Evolutionary conservation across 1,139 yeast genomes (phyloP), one percentile per base, ranked within the genome.

Genomic region (Debaryomyces subglobosus): DNA sequence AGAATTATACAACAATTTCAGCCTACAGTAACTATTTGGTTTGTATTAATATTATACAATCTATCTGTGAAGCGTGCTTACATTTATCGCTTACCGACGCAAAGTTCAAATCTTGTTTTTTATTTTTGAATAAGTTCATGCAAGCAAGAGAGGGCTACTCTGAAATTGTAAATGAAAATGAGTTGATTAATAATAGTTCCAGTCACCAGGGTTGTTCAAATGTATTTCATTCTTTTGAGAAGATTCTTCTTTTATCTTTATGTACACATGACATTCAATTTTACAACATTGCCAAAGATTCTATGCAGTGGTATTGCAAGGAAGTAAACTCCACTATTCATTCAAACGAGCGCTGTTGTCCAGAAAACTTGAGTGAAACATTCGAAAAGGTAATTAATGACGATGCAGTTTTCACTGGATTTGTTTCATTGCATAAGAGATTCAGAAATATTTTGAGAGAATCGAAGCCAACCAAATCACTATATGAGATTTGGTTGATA

Each of bases 371-470:
- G 39, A 47, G 72, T 0, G 80, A 74, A 3, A 76, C 89, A 6
- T 80, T 82, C 47, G 60, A 64, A 36, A 65, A 71, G 8, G 72
- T 86, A 47, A 68, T 83, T 8, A 67, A 79, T n/a, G 91, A 86
- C 52, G 79, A 72, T 32, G 71, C 78, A 29, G 81, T 85, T 2
- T 83, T 86, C 45, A 85, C 92, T 0, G 94, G 96, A 15, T 79
- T 85, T 27, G 88, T 87, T 15, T 91, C 95, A 0, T 74, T 86
- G 30, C 94, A 89, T 61, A 87, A 88, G 61, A 78, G 84, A 50
- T 69, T 88, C 49, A 78, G 79, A 53, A 78, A 71, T 52, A 72
- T 87, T 39, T 65, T 86, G 45, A 74, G 82, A 50, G 71, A 82
- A n/a, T 78, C 80, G 5, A 69, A 67, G 34, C 89, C 92, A 1